These are phyloP conservation scores for Aegilops umbellulata DNA, from an alignment of 176 grass and related monocot genomes.

Conservation along the genomic window DNA sequence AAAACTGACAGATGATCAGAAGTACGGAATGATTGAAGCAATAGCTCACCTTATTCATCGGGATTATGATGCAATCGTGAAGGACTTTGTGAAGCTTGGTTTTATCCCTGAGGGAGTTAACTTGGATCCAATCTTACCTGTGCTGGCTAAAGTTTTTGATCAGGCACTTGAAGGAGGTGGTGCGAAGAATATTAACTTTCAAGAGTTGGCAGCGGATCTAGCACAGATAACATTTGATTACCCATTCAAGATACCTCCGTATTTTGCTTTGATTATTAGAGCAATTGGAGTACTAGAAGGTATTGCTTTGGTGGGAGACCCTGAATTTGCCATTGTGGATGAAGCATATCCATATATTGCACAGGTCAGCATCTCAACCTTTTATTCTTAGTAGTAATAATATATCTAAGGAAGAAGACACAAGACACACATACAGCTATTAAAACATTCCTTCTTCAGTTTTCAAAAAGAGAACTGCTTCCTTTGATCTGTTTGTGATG, in stretches of 20 bases:
- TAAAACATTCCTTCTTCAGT: neutral
- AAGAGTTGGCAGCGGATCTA: slow-evolving; percentile 93
- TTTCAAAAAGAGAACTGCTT: neutral
- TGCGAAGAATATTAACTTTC: slow-evolving; percentile 98
- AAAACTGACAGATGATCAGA: slow-evolving; percentile 91
- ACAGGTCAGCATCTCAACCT: slow-evolving; percentile 49
- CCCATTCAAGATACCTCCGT: slow-evolving; percentile 92
- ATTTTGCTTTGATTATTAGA: slow-evolving; percentile 99
- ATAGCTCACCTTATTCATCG: slow-evolving; percentile 99
- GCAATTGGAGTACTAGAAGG: slow-evolving; percentile 97
- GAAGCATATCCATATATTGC: slow-evolving; percentile 99
- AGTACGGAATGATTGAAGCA: slow-evolving; percentile 99
- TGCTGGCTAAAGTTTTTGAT: slow-evolving; percentile 96
- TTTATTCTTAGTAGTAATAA: neutral
- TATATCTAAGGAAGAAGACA: neutral
- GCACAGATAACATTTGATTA: slow-evolving; percentile 99
- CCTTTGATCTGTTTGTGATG: neutral
- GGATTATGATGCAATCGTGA: slow-evolving; percentile 92
- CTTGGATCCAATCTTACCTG: slow-evolving; percentile 88
- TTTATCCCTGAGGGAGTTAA: slow-evolving; percentile 97
- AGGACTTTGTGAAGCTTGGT: slow-evolving; percentile 96
- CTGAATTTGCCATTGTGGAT: slow-evolving; percentile 96
- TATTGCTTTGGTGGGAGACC: slow-evolving; percentile 95
- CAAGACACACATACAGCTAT: neutral
- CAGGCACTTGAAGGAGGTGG: slow-evolving; percentile 98